Base-by-base conservation (phyloP, 345 rosid genomes). In the Citrus inodora region DNA sequence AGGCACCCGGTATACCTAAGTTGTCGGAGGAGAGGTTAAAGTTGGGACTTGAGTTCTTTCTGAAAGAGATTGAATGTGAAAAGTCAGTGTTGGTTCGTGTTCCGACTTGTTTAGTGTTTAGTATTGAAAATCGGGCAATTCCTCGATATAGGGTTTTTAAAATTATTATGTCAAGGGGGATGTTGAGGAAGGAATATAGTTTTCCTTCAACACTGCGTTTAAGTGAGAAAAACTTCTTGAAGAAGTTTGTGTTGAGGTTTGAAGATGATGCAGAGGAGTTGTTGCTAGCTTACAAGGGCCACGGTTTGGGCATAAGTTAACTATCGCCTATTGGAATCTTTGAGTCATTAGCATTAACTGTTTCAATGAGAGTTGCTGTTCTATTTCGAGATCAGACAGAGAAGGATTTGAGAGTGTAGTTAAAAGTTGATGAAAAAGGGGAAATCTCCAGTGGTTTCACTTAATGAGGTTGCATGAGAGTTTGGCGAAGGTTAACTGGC, bases 91-190 rank as follows among this genome's bases (percentile, higher is more conserved):
- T 89, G 67, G 76, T 81, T 14, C 35, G 17, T 7, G 7, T 0
- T 46, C 51, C 16, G 16, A 3, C 17, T 32, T 24, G 30, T 19
- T 82, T 89, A 80, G 32, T 0, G 0, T 30, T 0, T 30, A 30
- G 32, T 30, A 30, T 3, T 30, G 32, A 30, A 30, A 30, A 30
- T 30, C 32, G 32, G 32, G 32, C 32, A 30, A 30, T 30, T 3
- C 32, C 90, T 71, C 82, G 89, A 63, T 80, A 80, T 55, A 70
- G 60, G 27, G 85, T 89, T 69, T 38, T 83, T 70, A 70, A 86
- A 73, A 69, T 86, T 25, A 3, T 87, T 9, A 83, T 64, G 70
- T 85, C 76, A 4, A 84, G 81, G 62, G 38, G 65, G 62, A 68
- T 87, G 76, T 30, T 87, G 53, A 78, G 79, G 78, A 85, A 76